Conservation (phyloP, 2,329 filamentous ascomycete genomes). For the Talaromyces piceae region DNA sequence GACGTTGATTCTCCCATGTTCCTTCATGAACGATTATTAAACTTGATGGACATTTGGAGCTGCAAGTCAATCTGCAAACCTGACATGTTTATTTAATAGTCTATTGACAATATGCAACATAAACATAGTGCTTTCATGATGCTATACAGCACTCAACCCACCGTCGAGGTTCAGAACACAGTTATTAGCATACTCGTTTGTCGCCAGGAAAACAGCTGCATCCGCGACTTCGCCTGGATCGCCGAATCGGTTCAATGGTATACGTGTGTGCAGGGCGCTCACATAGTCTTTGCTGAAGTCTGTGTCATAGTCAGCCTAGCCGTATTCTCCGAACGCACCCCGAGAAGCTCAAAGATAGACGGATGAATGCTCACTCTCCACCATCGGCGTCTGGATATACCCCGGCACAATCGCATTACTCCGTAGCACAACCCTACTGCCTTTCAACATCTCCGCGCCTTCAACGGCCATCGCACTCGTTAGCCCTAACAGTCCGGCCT, state of each 20-base stretch:
- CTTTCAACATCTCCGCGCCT: slow-evolving; percentile 47
- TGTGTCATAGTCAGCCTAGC: slow-evolving; percentile 15
- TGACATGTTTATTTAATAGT: no score
- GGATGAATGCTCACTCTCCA: slow-evolving; percentile 48
- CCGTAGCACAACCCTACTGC: slow-evolving; percentile 50
- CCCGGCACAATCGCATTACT: slow-evolving; percentile 77
- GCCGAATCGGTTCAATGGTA: slow-evolving; percentile 63
- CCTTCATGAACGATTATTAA: no score
- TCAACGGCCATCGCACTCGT: slow-evolving; percentile 30
- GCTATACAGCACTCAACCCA: slow-evolving; percentile 61
- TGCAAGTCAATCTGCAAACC: no score
- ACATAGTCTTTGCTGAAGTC: slow-evolving; percentile 35
- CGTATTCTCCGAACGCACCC: neutral
- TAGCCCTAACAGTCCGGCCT: slow-evolving; percentile 67
- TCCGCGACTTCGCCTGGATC: slow-evolving; percentile 67
- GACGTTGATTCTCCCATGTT: no score
- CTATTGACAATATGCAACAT: no score
- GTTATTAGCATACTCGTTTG: slow-evolving; percentile 78
- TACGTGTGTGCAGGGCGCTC: slow-evolving; percentile 36
- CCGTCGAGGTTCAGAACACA: slow-evolving; percentile 81
- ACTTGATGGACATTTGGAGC: no score
- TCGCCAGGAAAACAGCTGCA: slow-evolving; percentile 68
- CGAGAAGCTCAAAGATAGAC: no score
- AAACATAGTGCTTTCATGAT: neutral
- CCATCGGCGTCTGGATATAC: slow-evolving; percentile 78